Percentiles rank a stretch among this genome's conserved stretches.
phyloP scores from a whole-genome alignment of 305 asterid genomes.

The Nicotiana rustica region DNA sequence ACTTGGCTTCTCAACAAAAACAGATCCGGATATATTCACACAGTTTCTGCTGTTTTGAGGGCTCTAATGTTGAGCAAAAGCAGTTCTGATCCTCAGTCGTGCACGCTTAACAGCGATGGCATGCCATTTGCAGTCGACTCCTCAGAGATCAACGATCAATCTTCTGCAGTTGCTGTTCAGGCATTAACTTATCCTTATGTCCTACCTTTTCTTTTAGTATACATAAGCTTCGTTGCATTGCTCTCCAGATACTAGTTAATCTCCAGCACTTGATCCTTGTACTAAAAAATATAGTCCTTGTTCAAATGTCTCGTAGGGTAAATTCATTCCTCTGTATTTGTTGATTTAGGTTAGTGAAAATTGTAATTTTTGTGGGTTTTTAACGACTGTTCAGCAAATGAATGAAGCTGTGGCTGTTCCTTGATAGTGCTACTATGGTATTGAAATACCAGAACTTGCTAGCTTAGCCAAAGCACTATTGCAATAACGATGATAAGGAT shows the following conservation, averaged over 20 bases:
- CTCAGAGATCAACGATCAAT: constrained; percentile 64
- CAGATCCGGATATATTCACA: constrained; percentile 69
- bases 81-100: constrained; percentile 55
- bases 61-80: constrained; percentile 70
- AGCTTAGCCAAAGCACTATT: neutral
- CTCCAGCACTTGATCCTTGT: constrained; percentile 38
- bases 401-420: constrained; percentile 34
- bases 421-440: neutral
- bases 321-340: constrained; percentile 35
- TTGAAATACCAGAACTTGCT: neutral
- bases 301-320: constrained; percentile 33
- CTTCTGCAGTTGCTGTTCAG: constrained; percentile 50
- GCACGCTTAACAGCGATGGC: constrained; percentile 79
- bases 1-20: constrained; percentile 92
- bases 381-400: constrained; percentile 19
- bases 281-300: constrained; percentile 34
- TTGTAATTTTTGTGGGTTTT: constrained; percentile 13
- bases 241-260: constrained; percentile 40
- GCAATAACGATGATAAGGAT: neutral
- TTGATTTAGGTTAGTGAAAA: constrained; percentile 34
- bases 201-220: constrained; percentile 48
- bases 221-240: constrained; percentile 39
- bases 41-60: constrained; percentile 85
- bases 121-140: constrained; percentile 96
- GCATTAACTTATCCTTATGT: constrained; percentile 43